These are phyloP conservation scores for Phaeophleospora eucalypticola DNA, from an alignment of 2,329 filamentous ascomycete genomes.

Conservation along the genomic window DNA sequence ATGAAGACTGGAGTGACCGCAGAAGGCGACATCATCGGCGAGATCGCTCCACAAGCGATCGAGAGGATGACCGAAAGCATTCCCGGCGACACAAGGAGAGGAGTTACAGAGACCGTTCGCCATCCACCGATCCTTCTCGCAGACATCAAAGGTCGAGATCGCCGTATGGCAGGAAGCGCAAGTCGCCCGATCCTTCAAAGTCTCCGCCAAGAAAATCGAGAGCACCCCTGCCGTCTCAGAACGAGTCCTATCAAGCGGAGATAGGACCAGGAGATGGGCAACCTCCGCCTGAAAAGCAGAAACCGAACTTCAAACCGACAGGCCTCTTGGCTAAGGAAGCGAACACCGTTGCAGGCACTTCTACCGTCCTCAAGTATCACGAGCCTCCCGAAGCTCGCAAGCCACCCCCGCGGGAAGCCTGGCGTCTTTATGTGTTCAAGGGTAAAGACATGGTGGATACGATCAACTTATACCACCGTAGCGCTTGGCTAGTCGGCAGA, in stretches of 20 bases:
- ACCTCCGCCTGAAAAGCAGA: conserved; percentile 63
- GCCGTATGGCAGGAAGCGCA: conserved; percentile 31
- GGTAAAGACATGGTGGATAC: conserved; percentile 72
- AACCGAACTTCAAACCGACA: conserved; percentile 78
- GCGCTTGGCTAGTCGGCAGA: conserved; percentile 86
- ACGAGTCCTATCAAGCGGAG: conserved; percentile 39
- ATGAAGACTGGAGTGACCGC: background rate
- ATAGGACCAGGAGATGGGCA: conserved; percentile 30
- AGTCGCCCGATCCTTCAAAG: conserved; percentile 25
- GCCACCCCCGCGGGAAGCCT: conserved; percentile 69
- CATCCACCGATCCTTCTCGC: conserved; percentile 22
- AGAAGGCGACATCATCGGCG: conserved; percentile 11
- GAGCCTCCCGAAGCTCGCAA: conserved; percentile 92
- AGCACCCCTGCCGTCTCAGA: conserved; percentile 45
- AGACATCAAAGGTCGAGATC: conserved; percentile 26
- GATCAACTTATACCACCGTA: conserved; percentile 68
- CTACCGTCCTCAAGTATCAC: conserved; percentile 87
- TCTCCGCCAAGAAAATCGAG: conserved; percentile 40
- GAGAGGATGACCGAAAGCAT: conserved; percentile 7
- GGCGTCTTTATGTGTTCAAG: conserved; percentile 94
- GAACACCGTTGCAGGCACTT: conserved; percentile 72
- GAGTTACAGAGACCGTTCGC: conserved; percentile 22
- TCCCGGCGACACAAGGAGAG: conserved; percentile 12
- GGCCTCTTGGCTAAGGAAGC: conserved; percentile 83
- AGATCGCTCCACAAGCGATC: conserved; percentile 9